Evolutionary conservation across 768 basidiomycete species (phyloP).

Genomic region (Suillus subaureus): DNA sequence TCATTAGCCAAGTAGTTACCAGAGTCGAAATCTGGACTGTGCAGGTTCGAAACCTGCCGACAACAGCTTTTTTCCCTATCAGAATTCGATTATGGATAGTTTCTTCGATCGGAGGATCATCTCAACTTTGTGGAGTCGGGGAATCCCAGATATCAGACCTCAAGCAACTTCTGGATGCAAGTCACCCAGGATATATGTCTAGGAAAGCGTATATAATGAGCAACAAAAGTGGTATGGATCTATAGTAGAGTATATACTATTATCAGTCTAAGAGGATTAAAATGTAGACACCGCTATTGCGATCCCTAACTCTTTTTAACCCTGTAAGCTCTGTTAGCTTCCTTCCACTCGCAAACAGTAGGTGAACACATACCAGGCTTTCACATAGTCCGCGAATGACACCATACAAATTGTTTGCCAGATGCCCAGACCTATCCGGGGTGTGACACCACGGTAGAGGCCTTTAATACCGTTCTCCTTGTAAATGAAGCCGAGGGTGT

Average conservation of each 20-base stretch:
- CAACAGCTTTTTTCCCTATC: too few relatives aligned
- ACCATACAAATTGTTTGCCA: slow-evolving; percentile 99
- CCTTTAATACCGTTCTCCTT: slow-evolving; percentile 95
- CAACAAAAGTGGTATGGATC: slow-evolving; percentile 18
- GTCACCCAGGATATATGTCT: not conserved
- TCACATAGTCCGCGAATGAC: slow-evolving; percentile 95
- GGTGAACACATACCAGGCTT: slow-evolving; percentile 59
- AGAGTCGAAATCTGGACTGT: too few relatives aligned
- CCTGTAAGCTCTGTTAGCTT: slow-evolving; percentile 34
- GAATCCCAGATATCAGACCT: too few relatives aligned
- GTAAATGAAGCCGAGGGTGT: slow-evolving; percentile 94
- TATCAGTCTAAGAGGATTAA: slow-evolving; percentile 21
- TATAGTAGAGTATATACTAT: slow-evolving; percentile 15
- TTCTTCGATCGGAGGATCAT: too few relatives aligned
- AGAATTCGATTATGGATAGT: too few relatives aligned
- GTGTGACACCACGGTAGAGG: slow-evolving; percentile 95
- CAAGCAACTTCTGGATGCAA: not conserved
- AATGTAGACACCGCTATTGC: slow-evolving; percentile 5
- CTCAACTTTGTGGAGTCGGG: too few relatives aligned
- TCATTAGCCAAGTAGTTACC: too few relatives aligned
- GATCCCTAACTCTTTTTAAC: slow-evolving; percentile 45
- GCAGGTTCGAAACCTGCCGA: too few relatives aligned
- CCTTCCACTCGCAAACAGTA: not conserved
- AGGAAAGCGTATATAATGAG: not conserved
- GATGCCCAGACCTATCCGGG: slow-evolving; percentile 92